A percentile compares a stretch with the other conserved stretches of the same genome.
Conservation (phyloP, 352 stramenopile genomes). For the Peronospora tabacina region DNA sequence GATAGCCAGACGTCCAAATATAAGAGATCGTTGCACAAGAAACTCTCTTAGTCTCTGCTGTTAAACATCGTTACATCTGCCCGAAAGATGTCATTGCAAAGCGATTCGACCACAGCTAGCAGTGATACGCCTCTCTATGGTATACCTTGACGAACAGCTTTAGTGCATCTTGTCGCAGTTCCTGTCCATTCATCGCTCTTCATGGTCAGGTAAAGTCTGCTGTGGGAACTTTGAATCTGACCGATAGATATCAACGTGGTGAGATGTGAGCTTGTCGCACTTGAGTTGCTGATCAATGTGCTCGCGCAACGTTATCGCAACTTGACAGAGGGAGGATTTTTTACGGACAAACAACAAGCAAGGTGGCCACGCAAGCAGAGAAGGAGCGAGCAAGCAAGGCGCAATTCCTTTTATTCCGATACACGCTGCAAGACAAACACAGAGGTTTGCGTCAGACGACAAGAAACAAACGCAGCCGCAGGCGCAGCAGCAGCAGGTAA, state of each 20-base stretch:
- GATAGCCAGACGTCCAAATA: conserved; percentile 12
- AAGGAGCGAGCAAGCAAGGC: conserved; percentile 23
- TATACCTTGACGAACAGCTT: no score
- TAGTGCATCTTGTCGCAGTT: no score
- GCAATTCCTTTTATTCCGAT: conserved; percentile 25
- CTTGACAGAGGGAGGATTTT: conserved; percentile 22
- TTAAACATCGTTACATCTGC: no score
- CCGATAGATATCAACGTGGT: background rate
- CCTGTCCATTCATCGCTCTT: background rate
- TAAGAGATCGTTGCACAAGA: no score
- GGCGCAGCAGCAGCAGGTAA: conserved; percentile 20
- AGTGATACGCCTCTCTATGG: no score
- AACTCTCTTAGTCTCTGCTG: no score
- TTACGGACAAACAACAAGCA: conserved; percentile 30
- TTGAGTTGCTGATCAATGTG: conserved; percentile 3
- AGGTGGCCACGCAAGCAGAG: conserved; percentile 27
- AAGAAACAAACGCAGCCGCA: conserved; percentile 12
- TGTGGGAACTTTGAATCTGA: no score
- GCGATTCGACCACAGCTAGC: no score
- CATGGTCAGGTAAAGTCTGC: background rate
- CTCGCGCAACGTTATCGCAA: conserved; percentile 13
- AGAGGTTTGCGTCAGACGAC: conserved; percentile 7
- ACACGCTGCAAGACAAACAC: conserved; percentile 17
- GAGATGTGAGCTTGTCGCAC: background rate
- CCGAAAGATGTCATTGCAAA: no score